Evolutionary conservation across 2,329 filamentous ascomycete genomes (phyloP).

Genomic region (Venturiaceae sp.): DNA sequence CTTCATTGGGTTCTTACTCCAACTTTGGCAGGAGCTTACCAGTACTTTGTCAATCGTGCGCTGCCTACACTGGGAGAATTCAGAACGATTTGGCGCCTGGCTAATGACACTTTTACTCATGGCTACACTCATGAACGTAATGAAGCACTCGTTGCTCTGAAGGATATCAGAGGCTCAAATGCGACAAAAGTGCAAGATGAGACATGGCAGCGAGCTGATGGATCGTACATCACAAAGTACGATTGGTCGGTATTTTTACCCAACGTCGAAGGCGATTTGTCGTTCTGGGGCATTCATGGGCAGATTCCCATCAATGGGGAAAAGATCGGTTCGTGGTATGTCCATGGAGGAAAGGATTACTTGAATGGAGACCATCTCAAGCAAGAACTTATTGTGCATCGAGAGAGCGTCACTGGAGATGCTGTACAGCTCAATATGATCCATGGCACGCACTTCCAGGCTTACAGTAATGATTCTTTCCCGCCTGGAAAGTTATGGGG

Average conservation of each 20-base stretch:
- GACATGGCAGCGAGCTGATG: conserved; percentile 40
- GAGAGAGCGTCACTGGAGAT: conserved; percentile 40
- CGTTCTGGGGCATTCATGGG: conserved; percentile 39
- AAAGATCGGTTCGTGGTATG: conserved; percentile 41
- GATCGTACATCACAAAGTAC: conserved; percentile 44
- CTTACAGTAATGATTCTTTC: conserved; percentile 25
- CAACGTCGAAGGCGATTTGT: not conserved
- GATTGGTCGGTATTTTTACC: conserved; percentile 5
- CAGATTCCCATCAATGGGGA: conserved; percentile 19
- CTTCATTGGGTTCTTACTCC: conserved; percentile 44
- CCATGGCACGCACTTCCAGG: conserved; percentile 40
- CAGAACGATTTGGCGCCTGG: conserved; percentile 40
- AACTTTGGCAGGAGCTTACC: conserved; percentile 42
- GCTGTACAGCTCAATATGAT: conserved; percentile 45
- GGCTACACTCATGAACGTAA: conserved; percentile 37
- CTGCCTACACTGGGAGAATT: conserved; percentile 41
- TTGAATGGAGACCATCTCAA: conserved; percentile 44
- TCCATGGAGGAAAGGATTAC: conserved; percentile 33
- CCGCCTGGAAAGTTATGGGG: conserved; percentile 15
- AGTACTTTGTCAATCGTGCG: conserved; percentile 43
- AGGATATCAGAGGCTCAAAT: conserved; percentile 15
- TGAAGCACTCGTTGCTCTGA: conserved; percentile 32
- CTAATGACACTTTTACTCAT: conserved; percentile 37
- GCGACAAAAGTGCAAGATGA: conserved; percentile 41
- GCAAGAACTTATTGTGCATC: conserved; percentile 43